Base-by-base conservation (phyloP, 2,329 filamentous ascomycete genomes). In the Xenoacremonium recifei region DNA sequence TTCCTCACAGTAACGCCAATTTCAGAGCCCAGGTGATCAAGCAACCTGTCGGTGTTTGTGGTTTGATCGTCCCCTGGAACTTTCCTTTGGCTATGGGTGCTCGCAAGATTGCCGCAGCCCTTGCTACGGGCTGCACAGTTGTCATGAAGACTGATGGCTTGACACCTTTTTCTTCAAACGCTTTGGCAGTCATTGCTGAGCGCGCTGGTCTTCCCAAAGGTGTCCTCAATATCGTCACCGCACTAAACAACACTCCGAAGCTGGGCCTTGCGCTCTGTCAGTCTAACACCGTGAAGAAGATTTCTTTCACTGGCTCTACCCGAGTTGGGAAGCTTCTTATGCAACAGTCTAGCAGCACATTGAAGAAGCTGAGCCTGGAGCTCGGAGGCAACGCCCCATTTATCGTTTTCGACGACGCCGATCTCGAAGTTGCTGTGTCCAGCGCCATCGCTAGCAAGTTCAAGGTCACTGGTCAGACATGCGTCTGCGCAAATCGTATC, bases 71-170 rank as follows among this genome's bases (percentile, higher is more conserved):
- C 2, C 60, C 60, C 21, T 59, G 79, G 79, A 83, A 85, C 62
- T 84, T 84, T 50, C 73, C 73, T 6, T 61, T 68, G 18, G 72
- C 70, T 11, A 77, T 77, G 74, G 67, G 74, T 21, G 66, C 67
- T 2, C 58, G 69, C 16, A 72, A 73, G 40, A 59, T 66, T 21
- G 65, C 65, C 5, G 62, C 77, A 2, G 79, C 76, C 3, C 68
- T 88, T 21, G 84, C 84, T n/a, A 83, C 83, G 15, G 84, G 85
- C 17, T 88, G 84, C 63, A 86, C 83, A 2, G 77, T 87, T 75
- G 89, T 96, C 0, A 81, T 82, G 49, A 96, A 96, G 68, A 85
- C 88, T 13, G 89, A 90, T 2, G 84, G 85, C 21, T 89, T 95
- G 69, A 95, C 90, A 1, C 90, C 91, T 0, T 90, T 91, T 62